These are phyloP conservation scores for Boletus coccyginus DNA, from an alignment of 768 basidiomycete species.

Conservation along the genomic window DNA sequence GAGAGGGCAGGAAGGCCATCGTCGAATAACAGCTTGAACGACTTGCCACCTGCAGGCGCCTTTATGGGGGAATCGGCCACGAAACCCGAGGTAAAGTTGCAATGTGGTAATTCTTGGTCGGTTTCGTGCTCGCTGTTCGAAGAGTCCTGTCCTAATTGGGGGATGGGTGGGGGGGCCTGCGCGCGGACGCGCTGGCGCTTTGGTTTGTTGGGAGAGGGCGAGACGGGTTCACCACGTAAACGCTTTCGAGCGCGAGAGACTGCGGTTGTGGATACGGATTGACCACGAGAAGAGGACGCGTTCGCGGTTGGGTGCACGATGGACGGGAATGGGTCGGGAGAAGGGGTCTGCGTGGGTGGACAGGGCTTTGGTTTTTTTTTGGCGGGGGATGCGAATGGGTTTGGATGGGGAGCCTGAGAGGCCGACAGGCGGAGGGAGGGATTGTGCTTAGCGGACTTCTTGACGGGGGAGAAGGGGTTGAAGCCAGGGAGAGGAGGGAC, in stretches of 20 bases:
- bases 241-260: slow-evolving; percentile 75
- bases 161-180: slow-evolving; percentile 38
- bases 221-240: slow-evolving; percentile 78
- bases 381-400: slow-evolving; percentile 47
- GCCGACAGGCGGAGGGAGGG: slow-evolving; percentile 2
- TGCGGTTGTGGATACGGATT: slow-evolving; percentile 37
- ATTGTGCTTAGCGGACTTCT: slow-evolving; percentile 36
- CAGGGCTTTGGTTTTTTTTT: slow-evolving; percentile 32
- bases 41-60: slow-evolving; percentile 49
- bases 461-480: slow-evolving; percentile 80
- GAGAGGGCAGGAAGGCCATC: slow-evolving; percentile 36
- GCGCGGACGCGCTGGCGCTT: slow-evolving; percentile 61
- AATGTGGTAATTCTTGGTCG: slow-evolving; percentile 30
- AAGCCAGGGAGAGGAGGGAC: slow-evolving; percentile 53
- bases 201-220: slow-evolving; percentile 76
- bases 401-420: slow-evolving; percentile 25
- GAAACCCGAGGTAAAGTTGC: slow-evolving; percentile 43
- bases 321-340: slow-evolving; percentile 42
- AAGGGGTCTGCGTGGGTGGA: slow-evolving; percentile 25
- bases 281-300: slow-evolving; percentile 18
- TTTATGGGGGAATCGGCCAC: slow-evolving; percentile 75
- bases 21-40: slow-evolving; percentile 69
- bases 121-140: slow-evolving; percentile 37
- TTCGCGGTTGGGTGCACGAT: slow-evolving; percentile 17
- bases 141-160: slow-evolving; percentile 15